These are phyloP conservation scores for Vitis hybrid DNA, from an alignment of 177 flowering plant genomes.

Conservation along the genomic window DNA sequence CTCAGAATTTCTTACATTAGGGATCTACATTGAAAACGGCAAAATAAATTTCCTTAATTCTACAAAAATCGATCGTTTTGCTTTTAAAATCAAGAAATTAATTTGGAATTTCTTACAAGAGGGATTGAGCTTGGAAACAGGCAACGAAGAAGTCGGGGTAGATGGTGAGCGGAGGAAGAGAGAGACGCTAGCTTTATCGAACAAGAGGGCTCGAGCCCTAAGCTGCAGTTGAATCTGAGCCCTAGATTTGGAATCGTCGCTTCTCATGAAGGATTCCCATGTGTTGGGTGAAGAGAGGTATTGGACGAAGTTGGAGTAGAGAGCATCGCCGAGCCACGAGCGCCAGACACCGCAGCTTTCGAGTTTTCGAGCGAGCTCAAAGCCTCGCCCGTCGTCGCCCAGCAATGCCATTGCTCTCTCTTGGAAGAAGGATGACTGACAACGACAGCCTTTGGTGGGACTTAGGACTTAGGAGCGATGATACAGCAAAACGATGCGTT, in stretches of 20 bases:
- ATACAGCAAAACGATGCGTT: too few species aligned
- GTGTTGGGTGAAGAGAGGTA: slow-evolving; percentile 56
- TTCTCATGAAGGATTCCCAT: slow-evolving; percentile 82
- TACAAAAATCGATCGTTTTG: not conserved
- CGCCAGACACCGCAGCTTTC: slow-evolving; percentile 81
- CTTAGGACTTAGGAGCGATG: too few species aligned
- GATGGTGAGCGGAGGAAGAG: slow-evolving; percentile 48
- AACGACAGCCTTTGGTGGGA: too few species aligned
- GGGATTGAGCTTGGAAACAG: slow-evolving; percentile 65
- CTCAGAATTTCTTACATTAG: too few species aligned
- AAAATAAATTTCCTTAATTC: too few species aligned
- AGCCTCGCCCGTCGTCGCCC: slow-evolving; percentile 88
- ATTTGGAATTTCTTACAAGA: slow-evolving; percentile 38
- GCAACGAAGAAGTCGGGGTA: slow-evolving; percentile 20
- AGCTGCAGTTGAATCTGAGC: slow-evolving; percentile 81
- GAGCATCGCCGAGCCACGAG: slow-evolving; percentile 82
- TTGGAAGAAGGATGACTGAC: not conserved
- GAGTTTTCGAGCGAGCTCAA: slow-evolving; percentile 78
- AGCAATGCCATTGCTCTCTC: slow-evolving; percentile 50
- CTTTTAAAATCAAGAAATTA: not conserved
- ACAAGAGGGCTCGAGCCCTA: slow-evolving; percentile 81
- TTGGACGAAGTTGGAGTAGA: slow-evolving; percentile 48
- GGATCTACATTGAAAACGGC: too few species aligned
- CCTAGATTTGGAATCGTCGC: slow-evolving; percentile 57
- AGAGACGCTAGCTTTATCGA: slow-evolving; percentile 75